phyloP scores from a whole-genome alignment of 371 early-diverging fungal genomes.

The Lichtheimia ramosa region DNA sequence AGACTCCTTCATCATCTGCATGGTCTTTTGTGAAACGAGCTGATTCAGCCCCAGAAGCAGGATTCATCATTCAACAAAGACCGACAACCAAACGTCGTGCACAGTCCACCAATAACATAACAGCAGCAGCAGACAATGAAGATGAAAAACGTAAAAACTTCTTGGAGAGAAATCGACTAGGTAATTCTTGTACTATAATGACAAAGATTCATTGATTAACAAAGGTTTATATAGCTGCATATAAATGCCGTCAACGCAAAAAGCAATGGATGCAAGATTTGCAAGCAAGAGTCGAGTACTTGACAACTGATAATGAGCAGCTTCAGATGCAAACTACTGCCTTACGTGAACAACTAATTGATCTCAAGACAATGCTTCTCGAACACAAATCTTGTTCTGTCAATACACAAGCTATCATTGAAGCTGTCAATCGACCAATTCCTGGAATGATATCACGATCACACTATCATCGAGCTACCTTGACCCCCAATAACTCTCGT shows the following conservation, averaged over 20 bases:
- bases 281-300: constrained; percentile 55
- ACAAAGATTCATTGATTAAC: neutral
- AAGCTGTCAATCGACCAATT: constrained; percentile 14
- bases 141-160: constrained; percentile 78
- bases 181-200: constrained; percentile 26
- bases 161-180: constrained; percentile 81
- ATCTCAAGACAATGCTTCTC: constrained; percentile 57
- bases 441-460: constrained; percentile 4
- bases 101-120: neutral
- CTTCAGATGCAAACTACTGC: constrained; percentile 46
- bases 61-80: neutral
- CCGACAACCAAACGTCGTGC: neutral
- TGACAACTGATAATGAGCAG: constrained; percentile 53
- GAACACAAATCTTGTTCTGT: constrained; percentile 64
- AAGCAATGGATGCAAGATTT: constrained; percentile 63
- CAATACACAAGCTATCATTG: constrained; percentile 26
- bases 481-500: no score
- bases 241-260: constrained; percentile 72
- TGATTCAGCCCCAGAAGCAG: neutral
- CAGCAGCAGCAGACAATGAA: constrained; percentile 27
- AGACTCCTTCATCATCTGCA: neutral
- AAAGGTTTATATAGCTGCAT: constrained; percentile 47
- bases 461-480: neutral
- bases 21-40: constrained; percentile 5
- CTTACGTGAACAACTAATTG: constrained; percentile 51